Evolutionary conservation across 1,139 yeast genomes (phyloP), one percentile per base, ranked within the genome.

Genomic region (Meyerozyma guilliermondii): DNA sequence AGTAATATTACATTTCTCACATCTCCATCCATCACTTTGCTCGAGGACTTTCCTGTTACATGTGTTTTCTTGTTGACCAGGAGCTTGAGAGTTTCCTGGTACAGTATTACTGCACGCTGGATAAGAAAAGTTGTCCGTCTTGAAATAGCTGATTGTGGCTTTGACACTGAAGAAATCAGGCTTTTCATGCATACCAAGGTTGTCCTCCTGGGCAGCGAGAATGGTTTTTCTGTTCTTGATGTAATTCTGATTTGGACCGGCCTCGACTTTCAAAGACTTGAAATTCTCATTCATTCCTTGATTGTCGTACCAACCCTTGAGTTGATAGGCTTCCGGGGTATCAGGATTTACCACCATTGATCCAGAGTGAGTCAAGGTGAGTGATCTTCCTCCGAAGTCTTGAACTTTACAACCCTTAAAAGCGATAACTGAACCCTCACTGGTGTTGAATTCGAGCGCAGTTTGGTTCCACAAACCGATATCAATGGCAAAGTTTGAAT

Each of bases 301-400:
- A 40, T 83, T 78, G 56, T 88, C 96, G 57, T 81, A 94, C 99
- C 99, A 94, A 5, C 98, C 98, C 62, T 88, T 87, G 52, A 94
- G 75, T 43, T 79, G 76, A 60, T 81, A 88, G 6, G 97, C 92
- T 61, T 89, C 96, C 14, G 87, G 83, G 17, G 87, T 78, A 57
- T 91, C 97, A 1, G 98, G 98, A 52, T 87, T 87, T 11, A 86
- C 74, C 38, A 81, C 62, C 51, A 92, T 66, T 3, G 87, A 75
- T 26, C 96, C 91, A 10, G 88, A 76, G 49, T 83, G 88, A 17
- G 92, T 80, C 62, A 89, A 76, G 2, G 96, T 84, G 51, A 94
- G 72, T 14, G 88, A 78, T 57, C 92, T 81, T 30, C 98, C 98
- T 45, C 84, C 83, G 62, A 87, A 94, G 59, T 92, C 98, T 45